These are phyloP conservation scores for Penicillium sp. DNA, from an alignment of 2,329 filamentous ascomycete species.

Conservation along the genomic window DNA sequence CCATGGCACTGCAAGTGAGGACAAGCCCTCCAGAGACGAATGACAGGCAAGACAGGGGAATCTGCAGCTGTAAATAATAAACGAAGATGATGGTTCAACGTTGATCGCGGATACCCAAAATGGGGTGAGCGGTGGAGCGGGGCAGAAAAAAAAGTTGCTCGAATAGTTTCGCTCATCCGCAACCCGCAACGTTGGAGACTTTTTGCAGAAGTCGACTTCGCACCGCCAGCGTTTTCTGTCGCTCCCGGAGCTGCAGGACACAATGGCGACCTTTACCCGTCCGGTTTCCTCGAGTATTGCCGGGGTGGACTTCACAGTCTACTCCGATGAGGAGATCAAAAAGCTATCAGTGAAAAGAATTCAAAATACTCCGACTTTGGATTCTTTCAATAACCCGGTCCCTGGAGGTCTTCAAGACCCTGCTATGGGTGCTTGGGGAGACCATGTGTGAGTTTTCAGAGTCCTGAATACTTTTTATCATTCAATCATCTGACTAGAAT, in stretches of 20 bases:
- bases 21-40: constrained; percentile 12
- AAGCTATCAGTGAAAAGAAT: constrained; percentile 90
- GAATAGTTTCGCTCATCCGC: constrained; percentile 32
- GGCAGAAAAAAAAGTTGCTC: constrained; percentile 40
- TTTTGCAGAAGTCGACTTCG: constrained; percentile 27
- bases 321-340: constrained; percentile 76
- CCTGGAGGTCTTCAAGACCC: constrained; percentile 90
- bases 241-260: constrained; percentile 34
- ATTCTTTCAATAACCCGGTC: constrained; percentile 81
- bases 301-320: constrained; percentile 83
- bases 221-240: constrained; percentile 32
- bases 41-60: not conserved
- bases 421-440: constrained; percentile 83
- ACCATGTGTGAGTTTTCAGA: constrained; percentile 62
- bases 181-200: constrained; percentile 19
- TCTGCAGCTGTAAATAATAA: not conserved
- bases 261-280: constrained; percentile 54
- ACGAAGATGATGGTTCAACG: not conserved
- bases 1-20: constrained; percentile 30
- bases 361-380: constrained; percentile 89
- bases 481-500: constrained; percentile 16
- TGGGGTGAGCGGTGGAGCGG: constrained; percentile 27
- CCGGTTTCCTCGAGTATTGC: constrained; percentile 78
- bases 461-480: constrained; percentile 5
- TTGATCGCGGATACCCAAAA: constrained; percentile 16